Conservation (phyloP, 495 filamentous ascomycete genomes). For the Aspergillus bertholletiae region DNA sequence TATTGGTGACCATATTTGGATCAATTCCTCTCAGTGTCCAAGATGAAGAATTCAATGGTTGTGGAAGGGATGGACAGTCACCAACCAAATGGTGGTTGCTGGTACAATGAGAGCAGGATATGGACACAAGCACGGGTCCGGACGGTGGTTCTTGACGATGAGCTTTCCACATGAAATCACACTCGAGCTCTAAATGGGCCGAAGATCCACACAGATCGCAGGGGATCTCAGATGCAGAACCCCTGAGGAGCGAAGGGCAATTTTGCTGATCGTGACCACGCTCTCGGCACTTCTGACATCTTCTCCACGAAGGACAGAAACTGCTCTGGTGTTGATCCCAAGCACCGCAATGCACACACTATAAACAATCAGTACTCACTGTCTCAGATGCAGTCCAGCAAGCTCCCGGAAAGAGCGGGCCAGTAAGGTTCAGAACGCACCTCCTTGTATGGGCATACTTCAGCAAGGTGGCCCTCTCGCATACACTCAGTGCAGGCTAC, state of each 20-base stretch:
- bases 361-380: slow-evolving; percentile 4
- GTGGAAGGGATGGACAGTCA: slow-evolving; percentile 37
- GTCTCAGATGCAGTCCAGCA: neutral
- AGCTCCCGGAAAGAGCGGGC: neutral
- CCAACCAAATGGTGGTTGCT: slow-evolving; percentile 44
- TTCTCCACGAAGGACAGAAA: slow-evolving; percentile 37
- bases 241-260: slow-evolving; percentile 38
- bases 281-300: slow-evolving; percentile 46
- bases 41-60: slow-evolving; percentile 22
- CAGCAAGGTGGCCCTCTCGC: slow-evolving; percentile 40
- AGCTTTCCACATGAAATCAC: slow-evolving; percentile 40
- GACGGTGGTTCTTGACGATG: slow-evolving; percentile 20
- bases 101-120: slow-evolving; percentile 48
- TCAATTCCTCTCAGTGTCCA: slow-evolving; percentile 36
- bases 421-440: slow-evolving; percentile 17
- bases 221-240: slow-evolving; percentile 32
- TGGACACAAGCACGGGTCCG: slow-evolving; percentile 30
- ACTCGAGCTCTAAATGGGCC: slow-evolving; percentile 41
- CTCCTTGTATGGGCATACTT: slow-evolving; percentile 43
- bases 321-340: slow-evolving; percentile 38
- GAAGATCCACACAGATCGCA: slow-evolving; percentile 44
- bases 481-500: slow-evolving; percentile 47
- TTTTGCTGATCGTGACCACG: slow-evolving; percentile 36
- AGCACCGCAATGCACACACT: slow-evolving; percentile 40
- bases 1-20: slow-evolving; percentile 32